These are phyloP conservation scores for Chlamydomonas sp. DNA, from an alignment of 139 green algal species.

Conservation along the genomic window DNA sequence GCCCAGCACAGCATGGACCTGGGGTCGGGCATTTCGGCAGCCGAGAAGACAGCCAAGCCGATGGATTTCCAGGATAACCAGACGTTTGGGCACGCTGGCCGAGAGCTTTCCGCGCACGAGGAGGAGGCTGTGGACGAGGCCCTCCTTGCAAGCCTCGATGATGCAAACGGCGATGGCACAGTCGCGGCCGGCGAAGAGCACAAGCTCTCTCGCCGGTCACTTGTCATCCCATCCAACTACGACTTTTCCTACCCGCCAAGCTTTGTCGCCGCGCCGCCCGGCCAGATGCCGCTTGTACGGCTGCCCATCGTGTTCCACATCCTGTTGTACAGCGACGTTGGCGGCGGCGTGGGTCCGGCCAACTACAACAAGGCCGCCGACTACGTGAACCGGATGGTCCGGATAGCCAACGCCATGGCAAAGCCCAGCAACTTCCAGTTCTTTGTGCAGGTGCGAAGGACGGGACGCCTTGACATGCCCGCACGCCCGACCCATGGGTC, in stretches of 20 bases:
- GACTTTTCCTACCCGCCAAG: neutral
- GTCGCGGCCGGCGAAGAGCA: neutral
- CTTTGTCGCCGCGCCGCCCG: neutral
- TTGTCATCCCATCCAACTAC: too few relatives aligned
- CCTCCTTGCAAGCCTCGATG: too few relatives aligned
- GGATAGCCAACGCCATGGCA: constrained; percentile 4
- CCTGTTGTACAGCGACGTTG: neutral
- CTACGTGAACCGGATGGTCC: constrained; percentile 12
- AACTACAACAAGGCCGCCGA: neutral
- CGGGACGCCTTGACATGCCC: too few relatives aligned
- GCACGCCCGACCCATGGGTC: too few relatives aligned
- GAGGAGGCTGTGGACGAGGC: too few relatives aligned
- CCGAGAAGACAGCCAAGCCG: too few relatives aligned
- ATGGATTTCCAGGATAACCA: too few relatives aligned
- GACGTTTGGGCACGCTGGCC: too few relatives aligned
- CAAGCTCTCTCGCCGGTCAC: too few relatives aligned
- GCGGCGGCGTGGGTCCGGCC: neutral
- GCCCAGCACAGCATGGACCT: too few relatives aligned
- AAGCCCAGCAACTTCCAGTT: constrained; percentile 7
- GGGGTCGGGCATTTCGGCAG: too few relatives aligned
- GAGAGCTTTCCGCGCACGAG: too few relatives aligned
- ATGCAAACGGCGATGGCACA: neutral
- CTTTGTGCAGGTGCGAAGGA: constrained; percentile 1
- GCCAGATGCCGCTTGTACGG: neutral
- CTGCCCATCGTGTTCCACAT: constrained; percentile 26